phyloP scores from a whole-genome alignment of 805 yeast genomes.

The Cyberlindnera galapagoensis region DNA sequence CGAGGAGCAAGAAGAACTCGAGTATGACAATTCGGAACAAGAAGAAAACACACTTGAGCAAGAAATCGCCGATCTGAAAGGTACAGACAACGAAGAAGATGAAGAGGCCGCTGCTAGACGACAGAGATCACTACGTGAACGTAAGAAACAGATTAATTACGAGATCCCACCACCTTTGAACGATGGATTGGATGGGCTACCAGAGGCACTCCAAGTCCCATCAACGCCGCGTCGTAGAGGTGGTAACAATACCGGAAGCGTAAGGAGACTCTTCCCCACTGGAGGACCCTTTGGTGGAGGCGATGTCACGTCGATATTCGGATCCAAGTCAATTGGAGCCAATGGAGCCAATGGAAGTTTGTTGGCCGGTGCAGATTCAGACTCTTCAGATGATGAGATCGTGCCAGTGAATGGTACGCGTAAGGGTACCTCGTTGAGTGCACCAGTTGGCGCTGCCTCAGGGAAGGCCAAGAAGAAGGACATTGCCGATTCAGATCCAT shows the following conservation, averaged over 20 bases:
- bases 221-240: conserved; percentile 30
- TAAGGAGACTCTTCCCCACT: conserved; percentile 80
- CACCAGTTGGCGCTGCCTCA: conserved; percentile 16
- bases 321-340: conserved; percentile 46
- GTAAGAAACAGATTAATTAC: conserved; percentile 74
- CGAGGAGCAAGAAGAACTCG: conserved; percentile 18
- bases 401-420: conserved; percentile 37
- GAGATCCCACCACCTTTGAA: conserved; percentile 76
- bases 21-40: conserved; percentile 25
- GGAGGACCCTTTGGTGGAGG: conserved; percentile 98
- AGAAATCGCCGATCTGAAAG: conserved; percentile 39
- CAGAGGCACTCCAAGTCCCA: conserved; percentile 8
- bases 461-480: conserved; percentile 35
- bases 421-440: conserved; percentile 29
- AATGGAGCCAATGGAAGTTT: conserved; percentile 4
- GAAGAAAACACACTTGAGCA: conserved; percentile 41
- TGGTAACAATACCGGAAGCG: conserved; percentile 33
- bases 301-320: conserved; percentile 81
- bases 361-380: conserved; percentile 40
- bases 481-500: conserved; percentile 86
- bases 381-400: conserved; percentile 59
- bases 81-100: conserved; percentile 34
- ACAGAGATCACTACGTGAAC: conserved; percentile 49
- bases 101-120: conserved; percentile 28
- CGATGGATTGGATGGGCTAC: conserved; percentile 24